Evolutionary conservation across 176 grass and related monocot genomes (phyloP).

Genomic region (Carex myosuroides): DNA sequence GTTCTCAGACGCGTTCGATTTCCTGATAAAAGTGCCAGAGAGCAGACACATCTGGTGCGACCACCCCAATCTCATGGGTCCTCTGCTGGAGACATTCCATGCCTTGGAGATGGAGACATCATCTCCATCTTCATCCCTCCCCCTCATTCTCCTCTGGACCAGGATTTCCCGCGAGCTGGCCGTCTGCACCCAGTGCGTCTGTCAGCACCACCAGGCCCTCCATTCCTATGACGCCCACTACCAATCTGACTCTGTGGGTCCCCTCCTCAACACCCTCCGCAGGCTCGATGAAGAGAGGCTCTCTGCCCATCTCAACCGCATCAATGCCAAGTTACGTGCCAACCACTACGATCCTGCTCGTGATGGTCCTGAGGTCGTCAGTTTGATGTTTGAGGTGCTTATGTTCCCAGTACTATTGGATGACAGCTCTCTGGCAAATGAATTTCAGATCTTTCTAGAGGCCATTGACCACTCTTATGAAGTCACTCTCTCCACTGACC

Average conservation of each 20-base stretch:
- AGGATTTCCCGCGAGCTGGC: constrained; percentile 60
- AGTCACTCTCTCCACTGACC: constrained; percentile 82
- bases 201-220: constrained; percentile 76
- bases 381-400: constrained; percentile 87
- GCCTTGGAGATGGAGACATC: background rate
- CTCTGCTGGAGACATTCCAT: constrained; percentile 82
- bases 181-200: constrained; percentile 79
- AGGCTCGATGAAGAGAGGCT: constrained; percentile 79
- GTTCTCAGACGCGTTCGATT: constrained; percentile 78
- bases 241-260: constrained; percentile 50
- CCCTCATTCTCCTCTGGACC: constrained; percentile 53
- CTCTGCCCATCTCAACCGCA: constrained; percentile 46
- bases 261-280: constrained; percentile 59
- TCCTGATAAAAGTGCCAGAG: constrained; percentile 40
- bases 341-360: constrained; percentile 54
- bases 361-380: constrained; percentile 53
- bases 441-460: constrained; percentile 91
- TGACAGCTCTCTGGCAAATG: constrained; percentile 64
- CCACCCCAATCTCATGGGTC: constrained; percentile 66
- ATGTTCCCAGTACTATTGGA: constrained; percentile 75
- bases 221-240: constrained; percentile 51
- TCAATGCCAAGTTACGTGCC: constrained; percentile 45
- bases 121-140: background rate
- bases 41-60: constrained; percentile 82
- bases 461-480: constrained; percentile 70